phyloP scores from a whole-genome alignment of 768 basidiomycete species.

The Pilatotrama ljubarskyi region DNA sequence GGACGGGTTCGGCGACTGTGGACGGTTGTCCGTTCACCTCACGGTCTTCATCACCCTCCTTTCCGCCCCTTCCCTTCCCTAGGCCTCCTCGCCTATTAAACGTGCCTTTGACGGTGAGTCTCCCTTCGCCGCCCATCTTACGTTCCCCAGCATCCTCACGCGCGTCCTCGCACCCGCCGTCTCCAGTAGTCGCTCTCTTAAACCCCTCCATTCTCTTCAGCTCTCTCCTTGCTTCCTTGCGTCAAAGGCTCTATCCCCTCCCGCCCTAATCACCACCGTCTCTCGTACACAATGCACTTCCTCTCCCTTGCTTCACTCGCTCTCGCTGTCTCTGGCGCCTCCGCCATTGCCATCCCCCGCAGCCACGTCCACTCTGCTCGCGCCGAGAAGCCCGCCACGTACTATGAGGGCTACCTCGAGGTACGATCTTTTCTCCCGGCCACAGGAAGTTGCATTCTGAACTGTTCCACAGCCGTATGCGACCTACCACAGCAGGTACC shows the following conservation, averaged over 20 bases:
- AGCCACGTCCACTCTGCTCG: constrained; percentile 34
- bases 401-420: constrained; percentile 43
- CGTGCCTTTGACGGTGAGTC: constrained; percentile 27
- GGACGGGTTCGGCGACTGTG: neutral
- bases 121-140: constrained; percentile 8
- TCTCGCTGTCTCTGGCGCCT: constrained; percentile 41
- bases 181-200: constrained; percentile 29
- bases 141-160: constrained; percentile 5
- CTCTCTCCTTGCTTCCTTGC: constrained; percentile 27
- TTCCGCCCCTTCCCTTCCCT: constrained; percentile 13
- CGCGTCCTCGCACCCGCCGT: neutral
- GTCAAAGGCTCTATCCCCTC: constrained; percentile 18
- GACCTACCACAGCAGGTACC: constrained; percentile 62
- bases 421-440: constrained; percentile 23
- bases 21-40: constrained; percentile 16
- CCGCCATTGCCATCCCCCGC: constrained; percentile 41
- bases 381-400: constrained; percentile 41
- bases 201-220: constrained; percentile 18
- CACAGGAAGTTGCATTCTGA: neutral
- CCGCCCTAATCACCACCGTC: neutral
- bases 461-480: constrained; percentile 44
- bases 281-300: constrained; percentile 33
- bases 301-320: constrained; percentile 44
- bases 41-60: constrained; percentile 27
- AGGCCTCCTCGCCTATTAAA: constrained; percentile 16